phyloP scores from a whole-genome alignment of 768 basidiomycete species.

The Mycena sanguinolenta region DNA sequence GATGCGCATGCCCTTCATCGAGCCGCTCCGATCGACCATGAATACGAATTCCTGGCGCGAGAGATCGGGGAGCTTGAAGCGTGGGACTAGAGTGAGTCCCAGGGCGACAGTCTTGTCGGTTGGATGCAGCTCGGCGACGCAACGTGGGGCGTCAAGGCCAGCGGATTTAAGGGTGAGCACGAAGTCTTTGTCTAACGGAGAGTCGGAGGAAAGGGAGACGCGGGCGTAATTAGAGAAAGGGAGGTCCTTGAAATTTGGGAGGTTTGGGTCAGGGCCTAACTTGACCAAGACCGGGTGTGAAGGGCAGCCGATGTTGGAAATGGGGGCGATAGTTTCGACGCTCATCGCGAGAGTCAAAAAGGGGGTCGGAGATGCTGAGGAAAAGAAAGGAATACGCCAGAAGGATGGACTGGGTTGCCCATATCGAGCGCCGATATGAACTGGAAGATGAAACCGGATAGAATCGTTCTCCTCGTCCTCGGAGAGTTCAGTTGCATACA shows the following conservation, averaged over 20 bases:
- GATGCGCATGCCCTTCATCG: conserved; percentile 51
- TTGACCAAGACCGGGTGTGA: conserved; percentile 35
- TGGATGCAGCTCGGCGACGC: conserved; percentile 52
- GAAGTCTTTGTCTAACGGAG: conserved; percentile 52
- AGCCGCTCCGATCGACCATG: conserved; percentile 59
- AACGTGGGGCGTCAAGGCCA: conserved; percentile 56
- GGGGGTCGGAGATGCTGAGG: conserved; percentile 6
- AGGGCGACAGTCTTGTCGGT: conserved; percentile 47
- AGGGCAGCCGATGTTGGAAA: conserved; percentile 30
- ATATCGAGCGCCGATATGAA: conserved; percentile 33
- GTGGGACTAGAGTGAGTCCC: conserved; percentile 59
- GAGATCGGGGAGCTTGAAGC: conserved; percentile 52
- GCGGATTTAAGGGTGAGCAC: conserved; percentile 54
- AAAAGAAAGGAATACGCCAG: conserved; percentile 3
- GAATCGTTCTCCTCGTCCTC: conserved; percentile 36
- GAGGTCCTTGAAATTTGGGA: conserved; percentile 35
- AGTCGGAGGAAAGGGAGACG: conserved; percentile 25
- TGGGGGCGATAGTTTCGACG: conserved; percentile 30
- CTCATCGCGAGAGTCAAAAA: conserved; percentile 22
- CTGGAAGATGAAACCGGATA: conserved; percentile 32
- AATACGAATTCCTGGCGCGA: conserved; percentile 60
- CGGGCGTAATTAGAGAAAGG: conserved; percentile 35
- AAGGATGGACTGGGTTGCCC: conserved; percentile 8
- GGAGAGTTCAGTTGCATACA: conserved; percentile 34
- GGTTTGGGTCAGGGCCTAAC: conserved; percentile 31